Conservation (phyloP, 768 basidiomycete genomes). For the Termitomyces sp. region DNA sequence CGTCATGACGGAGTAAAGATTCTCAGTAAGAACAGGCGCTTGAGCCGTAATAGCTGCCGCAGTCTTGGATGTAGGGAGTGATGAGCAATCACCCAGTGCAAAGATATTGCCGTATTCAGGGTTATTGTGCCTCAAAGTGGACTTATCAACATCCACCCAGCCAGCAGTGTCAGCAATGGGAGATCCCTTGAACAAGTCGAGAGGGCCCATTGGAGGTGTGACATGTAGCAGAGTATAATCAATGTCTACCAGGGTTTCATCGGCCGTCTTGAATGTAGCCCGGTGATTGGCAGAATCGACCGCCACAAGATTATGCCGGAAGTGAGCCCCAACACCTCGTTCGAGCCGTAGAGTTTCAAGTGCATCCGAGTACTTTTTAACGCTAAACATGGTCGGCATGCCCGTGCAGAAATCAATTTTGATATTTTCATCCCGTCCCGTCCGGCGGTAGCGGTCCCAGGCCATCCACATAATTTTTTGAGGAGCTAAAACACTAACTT, state of each 20-base stretch:
- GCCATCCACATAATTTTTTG: conserved; percentile 98
- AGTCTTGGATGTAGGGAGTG: conserved; percentile 92
- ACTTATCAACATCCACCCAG: conserved; percentile 84
- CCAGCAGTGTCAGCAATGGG: conserved; percentile 77
- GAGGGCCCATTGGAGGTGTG: conserved; percentile 89
- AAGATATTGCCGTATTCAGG: conserved; percentile 80
- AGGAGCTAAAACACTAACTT: conserved; percentile 43
- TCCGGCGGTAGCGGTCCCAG: conserved; percentile 72
- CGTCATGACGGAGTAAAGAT: conserved; percentile 71
- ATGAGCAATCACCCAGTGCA: conserved; percentile 88
- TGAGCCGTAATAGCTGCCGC: conserved; percentile 91
- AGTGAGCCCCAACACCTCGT: conserved; percentile 76
- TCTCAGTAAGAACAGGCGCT: conserved; percentile 87
- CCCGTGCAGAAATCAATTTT: conserved; percentile 81
- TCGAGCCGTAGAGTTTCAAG: conserved; percentile 71
- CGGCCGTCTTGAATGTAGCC: conserved; percentile 81
- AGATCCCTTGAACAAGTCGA: conserved; percentile 72
- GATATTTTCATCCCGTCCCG: conserved; percentile 51
- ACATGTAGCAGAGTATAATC: conserved; percentile 85
- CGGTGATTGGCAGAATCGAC: conserved; percentile 65
- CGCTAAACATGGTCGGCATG: conserved; percentile 94
- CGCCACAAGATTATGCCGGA: conserved; percentile 77
- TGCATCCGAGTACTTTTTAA: conserved; percentile 92
- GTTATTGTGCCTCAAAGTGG: conserved; percentile 80
- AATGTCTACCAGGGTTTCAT: conserved; percentile 62